Base-by-base conservation (phyloP, 2,329 filamentous ascomycete species). In the Exophiala alcalophila region DNA sequence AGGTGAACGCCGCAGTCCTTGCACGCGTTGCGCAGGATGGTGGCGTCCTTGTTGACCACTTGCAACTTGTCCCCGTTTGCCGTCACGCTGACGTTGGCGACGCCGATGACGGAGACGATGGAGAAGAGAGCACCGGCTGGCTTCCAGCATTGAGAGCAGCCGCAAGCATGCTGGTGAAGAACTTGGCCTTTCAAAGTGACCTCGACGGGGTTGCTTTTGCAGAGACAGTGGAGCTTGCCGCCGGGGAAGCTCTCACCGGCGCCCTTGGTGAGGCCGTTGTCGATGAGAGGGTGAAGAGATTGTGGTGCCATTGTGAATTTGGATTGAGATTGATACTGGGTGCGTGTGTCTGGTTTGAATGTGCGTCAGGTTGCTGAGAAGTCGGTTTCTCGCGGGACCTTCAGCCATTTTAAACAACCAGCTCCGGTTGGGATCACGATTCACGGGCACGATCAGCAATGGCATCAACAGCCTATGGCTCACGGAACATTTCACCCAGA, bases 131-230 rank as follows among this genome's bases (percentile, higher is more conserved):
- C 71, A 20, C 77, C 77, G 2, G 63, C 44, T 4, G 81, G 81
- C 63, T 84, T 85, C 80, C 80, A 85, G 73, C 81, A 84, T 62
- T 84, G 81, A 40, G 79, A 83, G 66, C 81, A 84, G 50, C 81
- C 81, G 64, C 81, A 84, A 41, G 78, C 80, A 65, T 85, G 81
- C 69, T 85, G 84, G 69, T 84, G 80, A 2, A 71, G 66, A 42
- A 85, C 75, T 55, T 83, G 77, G 59, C 73, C 67, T 44, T 56
- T 61, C 26, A 84, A 69, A 0, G 70, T 72, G 15, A 84, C 70
- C 56, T 78, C 73, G 46, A 84, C 76, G 18, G 73, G 74, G 60
- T 72, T 61, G 49, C 55, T 65, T 8, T 63, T 41, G 68, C 81
- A 85, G 56, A 74, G 73, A 70, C 81, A 84, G 61, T 67, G 67